A percentile compares a stretch with the other conserved stretches of the same genome.
Evolutionary conservation across 2,329 filamentous ascomycete species (phyloP).

Genomic region (Cephalotrichum gorgonifer): DNA sequence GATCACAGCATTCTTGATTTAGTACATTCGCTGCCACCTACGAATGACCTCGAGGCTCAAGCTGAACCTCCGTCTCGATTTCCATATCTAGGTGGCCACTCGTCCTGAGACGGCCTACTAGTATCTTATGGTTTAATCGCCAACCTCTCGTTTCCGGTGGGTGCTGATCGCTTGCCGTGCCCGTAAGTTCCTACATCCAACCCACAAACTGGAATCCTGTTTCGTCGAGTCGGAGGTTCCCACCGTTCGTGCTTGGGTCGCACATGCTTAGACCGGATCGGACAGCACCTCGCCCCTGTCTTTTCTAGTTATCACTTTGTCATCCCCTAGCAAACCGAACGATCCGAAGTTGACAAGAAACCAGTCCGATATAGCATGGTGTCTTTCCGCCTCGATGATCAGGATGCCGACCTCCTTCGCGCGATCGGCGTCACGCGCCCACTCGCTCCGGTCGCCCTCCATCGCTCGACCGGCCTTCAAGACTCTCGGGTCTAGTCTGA

Average conservation of each 20-base stretch:
- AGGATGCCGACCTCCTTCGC: constrained; percentile 2
- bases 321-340: neutral
- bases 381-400: neutral
- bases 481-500: neutral
- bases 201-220: neutral
- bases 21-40: too few species aligned
- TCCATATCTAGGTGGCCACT: too few species aligned
- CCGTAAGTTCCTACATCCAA: neutral
- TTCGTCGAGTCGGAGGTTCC: neutral
- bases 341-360: neutral
- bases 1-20: too few species aligned
- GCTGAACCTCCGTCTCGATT: too few species aligned
- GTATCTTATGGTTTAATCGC: too few species aligned
- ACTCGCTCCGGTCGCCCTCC: neutral
- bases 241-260: too few species aligned
- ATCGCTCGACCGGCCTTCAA: neutral
- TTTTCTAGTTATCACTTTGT: neutral
- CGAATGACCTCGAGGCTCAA: too few species aligned
- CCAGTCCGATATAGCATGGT: constrained; percentile 3
- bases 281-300: neutral
- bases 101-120: too few species aligned
- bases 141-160: neutral
- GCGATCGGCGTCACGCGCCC: constrained; percentile 1
- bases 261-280: neutral
- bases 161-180: neutral